A percentile compares a stretch with the other conserved stretches of the same genome.
phyloP scores from a whole-genome alignment of 2,329 filamentous ascomycete species.

The Talaromyces sp. region DNA sequence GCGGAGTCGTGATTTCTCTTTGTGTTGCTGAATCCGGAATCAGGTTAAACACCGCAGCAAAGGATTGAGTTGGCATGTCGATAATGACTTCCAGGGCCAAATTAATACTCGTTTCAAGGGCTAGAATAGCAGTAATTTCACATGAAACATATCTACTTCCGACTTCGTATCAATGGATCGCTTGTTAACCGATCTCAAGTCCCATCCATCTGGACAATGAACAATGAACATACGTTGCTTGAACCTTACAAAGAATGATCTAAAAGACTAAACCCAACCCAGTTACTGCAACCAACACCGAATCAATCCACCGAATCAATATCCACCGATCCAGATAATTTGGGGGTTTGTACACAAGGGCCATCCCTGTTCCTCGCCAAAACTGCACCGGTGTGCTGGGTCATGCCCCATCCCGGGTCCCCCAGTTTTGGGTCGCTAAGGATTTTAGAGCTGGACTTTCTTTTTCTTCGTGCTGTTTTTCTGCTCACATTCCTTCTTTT shows the following conservation, averaged over 20 bases:
- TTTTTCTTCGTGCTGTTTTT: background rate
- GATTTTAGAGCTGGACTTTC: background rate
- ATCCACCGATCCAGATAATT: background rate
- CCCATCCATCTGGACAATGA: background rate
- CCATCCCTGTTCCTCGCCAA: background rate
- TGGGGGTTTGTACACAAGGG: background rate
- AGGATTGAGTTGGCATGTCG: background rate
- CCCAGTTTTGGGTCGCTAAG: background rate
- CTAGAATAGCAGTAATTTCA: background rate
- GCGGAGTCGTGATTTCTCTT: background rate
- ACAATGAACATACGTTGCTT: background rate
- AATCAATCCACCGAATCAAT: background rate
- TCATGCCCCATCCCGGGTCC: background rate
- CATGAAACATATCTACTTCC: background rate
- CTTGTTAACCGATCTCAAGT: background rate
- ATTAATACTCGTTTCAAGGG: background rate
- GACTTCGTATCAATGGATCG: background rate
- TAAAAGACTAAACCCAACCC: background rate
- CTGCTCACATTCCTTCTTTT: background rate
- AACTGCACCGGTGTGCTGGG: slow-evolving; percentile 1
- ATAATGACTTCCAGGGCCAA: background rate
- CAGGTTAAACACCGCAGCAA: background rate
- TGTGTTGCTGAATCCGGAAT: background rate
- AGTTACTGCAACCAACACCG: background rate
- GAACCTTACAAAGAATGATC: background rate